phyloP scores from a whole-genome alignment of 106 monocot genomes.

The Chionographis japonica region DNA sequence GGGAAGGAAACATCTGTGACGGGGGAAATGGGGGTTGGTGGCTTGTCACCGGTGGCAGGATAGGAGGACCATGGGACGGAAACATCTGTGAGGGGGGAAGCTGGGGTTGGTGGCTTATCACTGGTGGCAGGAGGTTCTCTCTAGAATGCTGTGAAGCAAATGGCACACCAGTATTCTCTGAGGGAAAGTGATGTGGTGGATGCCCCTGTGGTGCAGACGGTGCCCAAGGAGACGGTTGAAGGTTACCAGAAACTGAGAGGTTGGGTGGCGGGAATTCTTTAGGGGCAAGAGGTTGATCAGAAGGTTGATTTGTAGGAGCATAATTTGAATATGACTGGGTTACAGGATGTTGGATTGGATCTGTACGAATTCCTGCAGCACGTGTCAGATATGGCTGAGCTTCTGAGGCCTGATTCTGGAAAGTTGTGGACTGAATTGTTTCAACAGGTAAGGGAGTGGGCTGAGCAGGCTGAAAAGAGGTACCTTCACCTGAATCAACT shows the following conservation, averaged over 20 bases:
- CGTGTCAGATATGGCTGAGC: not conserved
- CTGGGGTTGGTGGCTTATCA: constrained; percentile 15
- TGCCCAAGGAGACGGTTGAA: constrained; percentile 21
- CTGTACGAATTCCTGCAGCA: not conserved
- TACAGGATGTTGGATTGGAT: constrained; percentile 4
- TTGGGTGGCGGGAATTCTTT: constrained; percentile 9
- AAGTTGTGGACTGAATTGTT: constrained; percentile 1
- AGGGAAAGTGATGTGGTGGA: not conserved
- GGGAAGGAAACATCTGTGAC: constrained; percentile 9
- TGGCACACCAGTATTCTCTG: constrained; percentile 3
- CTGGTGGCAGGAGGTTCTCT: constrained; percentile 12
- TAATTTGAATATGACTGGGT: constrained; percentile 12
- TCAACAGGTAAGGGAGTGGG: not conserved
- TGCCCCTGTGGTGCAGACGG: constrained; percentile 11
- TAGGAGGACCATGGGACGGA: constrained; percentile 14
- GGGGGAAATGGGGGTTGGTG: constrained; percentile 14
- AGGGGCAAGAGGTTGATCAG: not conserved
- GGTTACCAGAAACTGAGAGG: constrained; percentile 13
- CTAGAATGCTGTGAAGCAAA: constrained; percentile 17
- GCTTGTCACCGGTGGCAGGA: constrained; percentile 6
- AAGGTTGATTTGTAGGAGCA: constrained; percentile 1
- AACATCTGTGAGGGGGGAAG: not conserved
- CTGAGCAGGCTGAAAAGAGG: not conserved
- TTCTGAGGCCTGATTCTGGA: not conserved
- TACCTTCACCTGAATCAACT: not conserved